These are phyloP conservation scores for Malassezia restricta DNA, from an alignment of 1,284 basidiomycete genomes.

Conservation along the genomic window DNA sequence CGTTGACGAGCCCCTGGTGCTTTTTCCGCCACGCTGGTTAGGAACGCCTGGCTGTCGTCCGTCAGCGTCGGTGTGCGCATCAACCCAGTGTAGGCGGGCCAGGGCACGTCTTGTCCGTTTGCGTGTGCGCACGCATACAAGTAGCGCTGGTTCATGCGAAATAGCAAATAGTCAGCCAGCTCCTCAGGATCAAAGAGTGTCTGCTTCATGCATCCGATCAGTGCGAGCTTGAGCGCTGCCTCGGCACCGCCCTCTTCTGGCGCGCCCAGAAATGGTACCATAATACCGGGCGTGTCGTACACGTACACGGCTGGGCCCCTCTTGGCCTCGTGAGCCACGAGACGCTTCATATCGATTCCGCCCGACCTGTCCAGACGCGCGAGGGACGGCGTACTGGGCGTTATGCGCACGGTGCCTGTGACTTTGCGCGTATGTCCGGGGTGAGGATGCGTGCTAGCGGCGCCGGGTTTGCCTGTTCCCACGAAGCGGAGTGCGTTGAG, in stretches of 20 bases:
- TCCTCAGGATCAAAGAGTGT: slow-evolving; percentile 73
- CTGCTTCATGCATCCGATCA: slow-evolving; percentile 83
- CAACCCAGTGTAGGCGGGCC: slow-evolving; percentile 15
- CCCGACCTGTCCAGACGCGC: slow-evolving; percentile 4
- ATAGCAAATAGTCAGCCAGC: slow-evolving; percentile 76
- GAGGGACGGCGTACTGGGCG: slow-evolving; percentile 19
- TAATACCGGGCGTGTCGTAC: slow-evolving; percentile 89
- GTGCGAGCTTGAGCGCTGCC: slow-evolving; percentile 76
- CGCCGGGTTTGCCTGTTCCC: slow-evolving; percentile 75
- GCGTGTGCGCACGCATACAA: background rate
- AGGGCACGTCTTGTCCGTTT: background rate
- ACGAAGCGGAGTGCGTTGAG: slow-evolving; percentile 79
- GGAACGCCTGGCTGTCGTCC: slow-evolving; percentile 23
- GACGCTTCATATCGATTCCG: slow-evolving; percentile 8
- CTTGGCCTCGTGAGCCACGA: slow-evolving; percentile 59
- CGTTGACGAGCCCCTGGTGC: slow-evolving; percentile 34
- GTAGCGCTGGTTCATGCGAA: slow-evolving; percentile 64
- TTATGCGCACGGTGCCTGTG: slow-evolving; percentile 41
- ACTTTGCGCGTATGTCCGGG: slow-evolving; percentile 50
- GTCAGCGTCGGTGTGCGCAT: slow-evolving; percentile 18
- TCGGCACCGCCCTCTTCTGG: slow-evolving; percentile 67
- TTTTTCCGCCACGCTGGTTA: slow-evolving; percentile 24
- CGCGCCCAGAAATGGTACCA: slow-evolving; percentile 86
- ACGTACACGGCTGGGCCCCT: slow-evolving; percentile 75
- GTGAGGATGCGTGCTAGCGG: slow-evolving; percentile 72